Evolutionary conservation across 2,329 filamentous ascomycete genomes (phyloP).

Genomic region (Claviceps purpurea): DNA sequence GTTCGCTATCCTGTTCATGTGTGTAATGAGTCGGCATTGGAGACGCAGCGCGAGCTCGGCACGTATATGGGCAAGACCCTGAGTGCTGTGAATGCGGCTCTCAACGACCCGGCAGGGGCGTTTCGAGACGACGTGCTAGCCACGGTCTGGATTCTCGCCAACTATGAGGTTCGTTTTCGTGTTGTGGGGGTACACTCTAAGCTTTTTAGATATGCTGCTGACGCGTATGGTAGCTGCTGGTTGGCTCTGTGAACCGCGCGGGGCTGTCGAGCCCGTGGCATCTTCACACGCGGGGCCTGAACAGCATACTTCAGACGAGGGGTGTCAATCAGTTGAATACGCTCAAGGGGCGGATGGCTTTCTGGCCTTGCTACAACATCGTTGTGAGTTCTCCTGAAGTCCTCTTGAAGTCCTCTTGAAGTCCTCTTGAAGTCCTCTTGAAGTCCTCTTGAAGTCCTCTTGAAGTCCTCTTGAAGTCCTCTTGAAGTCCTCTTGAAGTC

Average conservation of each 20-base stretch:
- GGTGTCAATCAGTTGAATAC: constrained; percentile 15
- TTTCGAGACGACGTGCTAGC: constrained; percentile 23
- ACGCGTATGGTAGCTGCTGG: constrained; percentile 16
- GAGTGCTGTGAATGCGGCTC: constrained; percentile 23
- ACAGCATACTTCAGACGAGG: constrained; percentile 23
- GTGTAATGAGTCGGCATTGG: constrained; percentile 11
- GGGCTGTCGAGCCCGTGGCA: constrained; percentile 21
- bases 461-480: no score
- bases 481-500: constrained; percentile 6
- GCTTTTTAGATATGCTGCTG: no score
- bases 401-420: no score
- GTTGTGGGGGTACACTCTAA: no score
- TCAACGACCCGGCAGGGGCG: constrained; percentile 16
- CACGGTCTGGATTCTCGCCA: constrained; percentile 26
- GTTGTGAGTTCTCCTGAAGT: constrained; percentile 16
- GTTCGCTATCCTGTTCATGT: constrained; percentile 19
- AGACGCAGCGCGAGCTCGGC: constrained; percentile 20
- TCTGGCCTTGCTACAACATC: constrained; percentile 26
- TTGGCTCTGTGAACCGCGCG: constrained; percentile 20
- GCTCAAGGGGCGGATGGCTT: constrained; percentile 16
- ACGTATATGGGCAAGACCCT: constrained; percentile 24
- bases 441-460: no score
- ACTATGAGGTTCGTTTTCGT: constrained; percentile 21
- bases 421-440: no score
- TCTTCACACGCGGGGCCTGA: constrained; percentile 22